These are phyloP conservation scores for Hirsutella minnesotensis DNA, from an alignment of 2,329 filamentous ascomycete species.

Conservation along the genomic window DNA sequence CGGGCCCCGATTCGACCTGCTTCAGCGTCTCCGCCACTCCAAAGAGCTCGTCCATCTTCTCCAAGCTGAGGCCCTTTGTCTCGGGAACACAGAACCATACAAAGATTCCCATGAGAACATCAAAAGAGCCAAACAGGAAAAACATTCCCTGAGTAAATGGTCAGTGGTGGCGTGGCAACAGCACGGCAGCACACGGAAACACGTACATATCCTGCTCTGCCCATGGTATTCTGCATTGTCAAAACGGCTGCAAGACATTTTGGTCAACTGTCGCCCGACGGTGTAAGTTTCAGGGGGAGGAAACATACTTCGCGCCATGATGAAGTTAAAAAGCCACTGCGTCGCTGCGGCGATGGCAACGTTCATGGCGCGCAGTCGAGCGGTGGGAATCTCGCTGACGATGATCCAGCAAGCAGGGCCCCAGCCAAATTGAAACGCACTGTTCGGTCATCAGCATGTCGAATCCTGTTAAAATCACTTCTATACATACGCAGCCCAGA, in stretches of 20 bases:
- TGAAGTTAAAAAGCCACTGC: slow-evolving; percentile 66
- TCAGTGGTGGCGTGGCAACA: neutral
- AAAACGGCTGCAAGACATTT: slow-evolving; percentile 34
- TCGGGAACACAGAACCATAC: slow-evolving; percentile 59
- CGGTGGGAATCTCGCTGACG: slow-evolving; percentile 55
- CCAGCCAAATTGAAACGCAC: slow-evolving; percentile 59
- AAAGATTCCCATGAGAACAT: slow-evolving; percentile 52
- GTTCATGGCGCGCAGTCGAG: slow-evolving; percentile 52
- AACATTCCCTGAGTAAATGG: slow-evolving; percentile 40
- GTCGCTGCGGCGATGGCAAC: slow-evolving; percentile 57
- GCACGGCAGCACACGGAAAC: neutral
- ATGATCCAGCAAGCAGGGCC: slow-evolving; percentile 65
- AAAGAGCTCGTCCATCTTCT: slow-evolving; percentile 57
- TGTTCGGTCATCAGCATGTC: slow-evolving; percentile 14
- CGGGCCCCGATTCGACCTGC: slow-evolving; percentile 18
- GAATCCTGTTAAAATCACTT: no score
- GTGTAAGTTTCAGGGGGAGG: neutral
- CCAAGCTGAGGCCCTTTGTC: slow-evolving; percentile 53
- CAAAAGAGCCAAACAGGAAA: slow-evolving; percentile 57
- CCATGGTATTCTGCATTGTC: slow-evolving; percentile 50
- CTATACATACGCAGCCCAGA: slow-evolving; percentile 54
- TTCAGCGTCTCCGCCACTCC: slow-evolving; percentile 37
- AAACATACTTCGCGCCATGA: slow-evolving; percentile 45
- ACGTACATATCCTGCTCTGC: slow-evolving; percentile 27
- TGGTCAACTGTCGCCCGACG: no score